Percentiles rank a stretch among this genome's conserved stretches.
phyloP scores from a whole-genome alignment of 2,329 filamentous ascomycete genomes.

The Botryosphaeria dothidea region DNA sequence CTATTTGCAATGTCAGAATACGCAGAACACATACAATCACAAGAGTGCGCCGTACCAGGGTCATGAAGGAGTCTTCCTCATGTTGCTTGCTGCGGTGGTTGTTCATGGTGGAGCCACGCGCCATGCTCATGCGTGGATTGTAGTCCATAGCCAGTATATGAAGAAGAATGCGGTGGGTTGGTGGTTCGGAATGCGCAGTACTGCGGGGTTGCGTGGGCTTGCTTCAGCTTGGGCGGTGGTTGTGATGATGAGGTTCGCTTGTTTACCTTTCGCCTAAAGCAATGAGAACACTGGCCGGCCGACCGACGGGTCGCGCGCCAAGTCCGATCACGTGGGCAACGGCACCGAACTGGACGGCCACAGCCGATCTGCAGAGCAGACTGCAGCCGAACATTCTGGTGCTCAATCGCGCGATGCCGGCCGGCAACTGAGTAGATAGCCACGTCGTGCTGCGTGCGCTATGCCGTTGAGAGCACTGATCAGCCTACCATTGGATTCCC shows the following conservation, averaged over 20 bases:
- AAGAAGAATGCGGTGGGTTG: conserved; percentile 16
- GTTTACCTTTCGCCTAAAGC: conserved; percentile 13
- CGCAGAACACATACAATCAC: neutral
- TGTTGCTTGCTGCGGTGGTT: conserved; percentile 43
- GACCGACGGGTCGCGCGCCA: too few relatives aligned
- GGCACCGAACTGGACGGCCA: neutral
- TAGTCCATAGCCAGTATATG: conserved; percentile 44
- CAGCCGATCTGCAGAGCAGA: neutral
- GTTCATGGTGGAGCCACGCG: conserved; percentile 42
- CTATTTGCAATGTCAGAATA: conserved; percentile 39
- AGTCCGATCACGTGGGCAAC: neutral
- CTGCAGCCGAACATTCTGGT: neutral
- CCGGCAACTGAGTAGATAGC: neutral
- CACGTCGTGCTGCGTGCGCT: neutral
- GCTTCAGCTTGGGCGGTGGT: too few relatives aligned
- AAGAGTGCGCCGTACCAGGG: conserved; percentile 40
- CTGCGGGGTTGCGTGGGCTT: conserved; percentile 15
- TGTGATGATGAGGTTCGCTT: conserved; percentile 3
- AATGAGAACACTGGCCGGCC: neutral
- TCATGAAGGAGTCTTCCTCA: conserved; percentile 54
- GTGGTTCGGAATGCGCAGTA: neutral
- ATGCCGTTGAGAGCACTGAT: neutral
- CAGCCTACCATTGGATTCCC: neutral
- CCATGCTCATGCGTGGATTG: conserved; percentile 54
- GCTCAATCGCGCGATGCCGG: neutral